Evolutionary conservation across 23 red algal genomes (phyloP).

Genomic region (Pyropia haitanensis): DNA sequence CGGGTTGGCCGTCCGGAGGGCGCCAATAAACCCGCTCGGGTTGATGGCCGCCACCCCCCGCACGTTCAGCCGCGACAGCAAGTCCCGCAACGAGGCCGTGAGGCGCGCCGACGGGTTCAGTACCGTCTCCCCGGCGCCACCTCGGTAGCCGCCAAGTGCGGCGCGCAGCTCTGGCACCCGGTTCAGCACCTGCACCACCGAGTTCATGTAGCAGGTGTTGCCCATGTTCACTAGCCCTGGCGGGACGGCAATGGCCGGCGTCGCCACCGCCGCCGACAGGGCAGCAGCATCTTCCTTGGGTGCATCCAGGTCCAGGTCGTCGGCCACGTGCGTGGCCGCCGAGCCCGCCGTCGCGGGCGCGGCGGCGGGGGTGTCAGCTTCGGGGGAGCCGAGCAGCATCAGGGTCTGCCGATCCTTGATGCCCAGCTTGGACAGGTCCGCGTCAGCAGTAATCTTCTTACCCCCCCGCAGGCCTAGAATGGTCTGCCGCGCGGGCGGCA

Average conservation of each 20-base stretch:
- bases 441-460: constrained; percentile 40
- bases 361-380: constrained; percentile 22
- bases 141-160: constrained; percentile 14
- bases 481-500: constrained; percentile 81
- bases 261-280: background rate
- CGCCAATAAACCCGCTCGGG: constrained; percentile 41
- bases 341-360: constrained; percentile 10
- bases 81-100: constrained; percentile 27
- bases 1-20: constrained; percentile 70
- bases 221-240: constrained; percentile 79
- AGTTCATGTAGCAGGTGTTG: constrained; percentile 97
- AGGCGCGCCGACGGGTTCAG: constrained; percentile 38
- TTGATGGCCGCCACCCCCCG: constrained; percentile 16
- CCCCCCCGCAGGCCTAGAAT: constrained; percentile 77
- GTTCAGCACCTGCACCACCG: constrained; percentile 73
- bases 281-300: too few species aligned
- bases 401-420: constrained; percentile 58
- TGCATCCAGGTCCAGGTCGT: constrained; percentile 38
- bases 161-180: constrained; percentile 43
- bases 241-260: constrained; percentile 17
- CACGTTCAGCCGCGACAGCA: constrained; percentile 16
- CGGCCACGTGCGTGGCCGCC: constrained; percentile 8
- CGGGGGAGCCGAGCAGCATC: constrained; percentile 78
- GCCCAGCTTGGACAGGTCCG: constrained; percentile 33
- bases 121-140: constrained; percentile 6